Conservation (phyloP, 306 rosid genomes). For the Mucuna pruriens region DNA sequence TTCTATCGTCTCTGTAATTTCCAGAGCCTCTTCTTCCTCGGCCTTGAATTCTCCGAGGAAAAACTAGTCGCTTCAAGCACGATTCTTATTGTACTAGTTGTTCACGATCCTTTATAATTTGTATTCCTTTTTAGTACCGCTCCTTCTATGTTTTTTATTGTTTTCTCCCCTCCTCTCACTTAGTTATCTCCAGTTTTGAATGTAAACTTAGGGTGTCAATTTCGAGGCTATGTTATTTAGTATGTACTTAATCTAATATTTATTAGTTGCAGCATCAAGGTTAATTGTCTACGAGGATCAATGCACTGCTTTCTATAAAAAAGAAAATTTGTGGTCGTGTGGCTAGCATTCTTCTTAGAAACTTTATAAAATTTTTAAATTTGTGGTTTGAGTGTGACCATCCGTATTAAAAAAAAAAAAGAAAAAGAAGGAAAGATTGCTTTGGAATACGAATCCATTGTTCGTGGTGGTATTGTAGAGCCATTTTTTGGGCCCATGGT, state of each 20-base stretch:
- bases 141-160: neutral
- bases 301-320: neutral
- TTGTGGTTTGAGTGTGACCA: neutral
- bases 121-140: neutral
- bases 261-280: neutral
- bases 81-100: neutral
- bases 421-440: neutral
- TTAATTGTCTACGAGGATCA: neutral
- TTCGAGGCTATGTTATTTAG: neutral
- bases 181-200: neutral
- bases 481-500: neutral
- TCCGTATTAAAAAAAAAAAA: no score
- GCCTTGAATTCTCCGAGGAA: constrained; percentile 41
- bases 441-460: neutral
- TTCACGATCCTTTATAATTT: neutral
- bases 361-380: neutral
- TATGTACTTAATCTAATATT: neutral
- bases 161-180: neutral
- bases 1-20: constrained; percentile 48
- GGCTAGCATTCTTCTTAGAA: no score
- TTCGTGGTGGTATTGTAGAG: neutral
- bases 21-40: constrained; percentile 50
- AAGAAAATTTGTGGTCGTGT: neutral
- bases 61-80: constrained; percentile 14
- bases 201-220: neutral